These are phyloP conservation scores for Malus hybrid DNA, from an alignment of 331 rosid species.

Conservation along the genomic window DNA sequence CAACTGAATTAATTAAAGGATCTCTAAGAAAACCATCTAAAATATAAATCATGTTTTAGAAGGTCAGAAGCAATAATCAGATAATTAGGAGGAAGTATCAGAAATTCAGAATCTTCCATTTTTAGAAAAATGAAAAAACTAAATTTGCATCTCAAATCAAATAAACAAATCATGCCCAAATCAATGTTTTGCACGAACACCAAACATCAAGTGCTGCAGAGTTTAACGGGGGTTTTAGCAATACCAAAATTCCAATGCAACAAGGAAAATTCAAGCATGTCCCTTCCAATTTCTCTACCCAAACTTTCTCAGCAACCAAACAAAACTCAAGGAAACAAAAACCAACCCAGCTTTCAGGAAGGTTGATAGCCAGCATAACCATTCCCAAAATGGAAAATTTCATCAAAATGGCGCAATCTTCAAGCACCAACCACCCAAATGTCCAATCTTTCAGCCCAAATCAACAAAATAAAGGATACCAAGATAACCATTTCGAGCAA, in stretches of 20 bases:
- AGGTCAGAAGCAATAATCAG: background rate
- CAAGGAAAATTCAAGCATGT: background rate
- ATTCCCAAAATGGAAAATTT: background rate
- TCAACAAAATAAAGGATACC: slow-evolving; percentile 16
- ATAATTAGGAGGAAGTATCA: background rate
- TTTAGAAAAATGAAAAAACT: background rate
- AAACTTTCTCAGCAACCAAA: slow-evolving; percentile 1
- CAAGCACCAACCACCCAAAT: background rate
- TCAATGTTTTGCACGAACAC: background rate
- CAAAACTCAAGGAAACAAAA: background rate
- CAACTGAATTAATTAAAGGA: background rate
- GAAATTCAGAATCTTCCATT: background rate
- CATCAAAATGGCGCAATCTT: background rate
- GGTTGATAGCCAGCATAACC: background rate
- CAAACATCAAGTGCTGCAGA: background rate
- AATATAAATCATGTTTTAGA: background rate
- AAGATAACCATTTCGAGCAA: slow-evolving; percentile 18
- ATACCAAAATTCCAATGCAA: background rate
- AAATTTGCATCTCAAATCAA: background rate
- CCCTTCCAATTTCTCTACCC: background rate
- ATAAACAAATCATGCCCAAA: background rate
- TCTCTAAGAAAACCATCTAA: background rate
- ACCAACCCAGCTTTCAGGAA: background rate
- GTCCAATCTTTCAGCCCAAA: slow-evolving; percentile 3
- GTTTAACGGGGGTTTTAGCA: background rate